Base-by-base conservation (phyloP, 225 moss, liverwort and hornwort genomes). In the Sphagnum tenellum region DNA sequence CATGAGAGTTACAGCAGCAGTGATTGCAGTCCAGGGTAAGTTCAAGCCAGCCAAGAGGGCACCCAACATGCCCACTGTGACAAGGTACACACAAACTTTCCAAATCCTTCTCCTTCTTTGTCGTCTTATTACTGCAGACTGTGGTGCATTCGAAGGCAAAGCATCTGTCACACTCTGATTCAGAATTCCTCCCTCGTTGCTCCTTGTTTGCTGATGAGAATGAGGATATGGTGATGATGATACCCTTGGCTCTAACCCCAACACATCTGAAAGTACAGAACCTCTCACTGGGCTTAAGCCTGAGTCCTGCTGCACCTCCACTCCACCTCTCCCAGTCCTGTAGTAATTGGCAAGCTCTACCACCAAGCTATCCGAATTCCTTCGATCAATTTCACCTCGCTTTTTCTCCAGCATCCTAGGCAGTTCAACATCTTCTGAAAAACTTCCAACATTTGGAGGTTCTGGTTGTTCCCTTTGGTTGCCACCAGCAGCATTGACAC, bases 21-120 rank as follows among this genome's bases (percentile, higher is more conserved):
- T 80, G 1, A 96, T 69, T 5, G 92, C 88, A 44, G 75, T 70
- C 96, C 96, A 92, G 3, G 96, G 80, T 7, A 96, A 84, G 58
- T 81, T 85, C 44, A 96, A 66, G 3, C 96, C 96, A 10, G 82
- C 86, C 57, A 92, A 70, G 65, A 92, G 79, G 51, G 92, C 96
- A 61, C 81, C 89, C 46, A 96, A 70, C 79, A 96, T 89, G n/a
- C 96, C 96, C 3, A 77, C 45, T 0, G 89, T 85, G n/a, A 92
- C 85, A 11, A 85, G 50, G 52, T 85, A 88, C 50, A 96, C 83
- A 56, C 72, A 64, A 29, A 65, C 57, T 63, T 79, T 81, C 84
- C 82, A 89, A 8, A 85, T 13, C 2, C 63, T 60, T 64, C 8
- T 7, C 47, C 48, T 48, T 66, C 5, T 66, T 50, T 46, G 45